Evolutionary conservation across 306 rosid species (phyloP), one percentile per base, ranked within the genome.

Genomic region (Alnus rubra): DNA sequence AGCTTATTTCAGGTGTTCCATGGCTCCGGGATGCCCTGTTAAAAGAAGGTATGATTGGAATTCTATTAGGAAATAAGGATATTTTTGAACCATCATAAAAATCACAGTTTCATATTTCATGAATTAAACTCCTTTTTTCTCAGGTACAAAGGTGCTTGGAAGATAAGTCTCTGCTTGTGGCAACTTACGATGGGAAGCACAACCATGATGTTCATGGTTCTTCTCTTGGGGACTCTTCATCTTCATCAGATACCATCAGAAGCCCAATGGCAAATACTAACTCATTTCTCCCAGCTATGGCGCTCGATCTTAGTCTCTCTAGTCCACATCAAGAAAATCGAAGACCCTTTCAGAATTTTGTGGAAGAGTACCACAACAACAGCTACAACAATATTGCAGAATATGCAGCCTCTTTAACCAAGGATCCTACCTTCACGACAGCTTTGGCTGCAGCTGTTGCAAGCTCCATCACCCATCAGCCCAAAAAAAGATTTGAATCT

Each of bases 111-210:
- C 37, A 33, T 33, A 33, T 33, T 33, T 33, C 37, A 33, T 33
- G 59, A 23, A 23, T 23, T 23, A 23, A 23, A 23, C 28, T 23
- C 28, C 28, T 23, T 23, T 23, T 23, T 23, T 23, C 52, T 65
- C 49, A 91, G 97, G 97, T 92, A 31, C 95, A 92, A 86, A 92
- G 91, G 77, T 83, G 89, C 73, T 52, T 79, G 65, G 81, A 85
- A 74, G 93, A 92, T 62, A 85, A 76, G 71, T 86, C 92, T 1
- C 62, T 90, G 59, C 80, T 92, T 51, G 87, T 81, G 39, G 95
- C 90, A 77, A 87, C 91, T 19, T 92, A 92, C 53, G 95, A 89
- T 62, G 97, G 97, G 52, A 86, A 89, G 33, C 97, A 90, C 89
- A 92, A 86, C 86, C 97, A 90, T 79, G 82, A 75, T 2, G 7